Base-by-base conservation (phyloP, 495 filamentous ascomycete genomes). In the Evansstolkia leycettana region DNA sequence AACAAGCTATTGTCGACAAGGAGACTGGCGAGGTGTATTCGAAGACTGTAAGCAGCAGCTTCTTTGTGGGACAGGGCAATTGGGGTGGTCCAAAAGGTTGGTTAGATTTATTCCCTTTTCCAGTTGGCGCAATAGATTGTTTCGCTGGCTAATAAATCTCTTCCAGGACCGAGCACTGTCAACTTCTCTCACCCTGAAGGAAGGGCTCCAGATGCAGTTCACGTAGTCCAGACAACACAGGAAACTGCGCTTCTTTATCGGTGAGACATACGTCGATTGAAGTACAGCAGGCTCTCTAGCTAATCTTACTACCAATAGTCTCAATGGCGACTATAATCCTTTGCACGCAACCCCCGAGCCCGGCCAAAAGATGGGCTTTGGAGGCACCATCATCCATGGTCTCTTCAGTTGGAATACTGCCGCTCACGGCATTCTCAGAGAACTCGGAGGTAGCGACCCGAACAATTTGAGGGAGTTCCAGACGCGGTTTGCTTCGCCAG, bases 311-410 rank as follows among this genome's bases (percentile, higher is more conserved):
- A 6, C 13, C 3, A 25, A 24, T 20, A 63, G 78, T 30, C 69
- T 93, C 23, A 90, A 94, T 42, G 86, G 84, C 46, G 86, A 92
- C 57, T 93, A 92, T 55, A 92, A 92, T 63, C 86, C 85, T 16
- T 76, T 93, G 30, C 85, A 93, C 51, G 82, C 84, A 6, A 80
- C 77, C 17, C 86, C 84, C 9, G 81, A 80, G 55, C 83, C 87
- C 0, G 84, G 85, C 28, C 59, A 70, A 56, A 81, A 84, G 63
- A 89, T 93, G 83, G 84, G 86, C 17, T 93, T 92, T 50, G 83
- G 82, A 3, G 85, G 86, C 27, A 70, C 74, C 38, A 94, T 92
- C 50, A 86, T 92, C 52, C 86, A 93, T 58, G 86, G 86, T 17
- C 62, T 93, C 17, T 92, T 73, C 57, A 82, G 76, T 39, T 92